These are phyloP conservation scores for Solanum verrucosum DNA, from an alignment of 257 asterid genomes.

Conservation along the genomic window DNA sequence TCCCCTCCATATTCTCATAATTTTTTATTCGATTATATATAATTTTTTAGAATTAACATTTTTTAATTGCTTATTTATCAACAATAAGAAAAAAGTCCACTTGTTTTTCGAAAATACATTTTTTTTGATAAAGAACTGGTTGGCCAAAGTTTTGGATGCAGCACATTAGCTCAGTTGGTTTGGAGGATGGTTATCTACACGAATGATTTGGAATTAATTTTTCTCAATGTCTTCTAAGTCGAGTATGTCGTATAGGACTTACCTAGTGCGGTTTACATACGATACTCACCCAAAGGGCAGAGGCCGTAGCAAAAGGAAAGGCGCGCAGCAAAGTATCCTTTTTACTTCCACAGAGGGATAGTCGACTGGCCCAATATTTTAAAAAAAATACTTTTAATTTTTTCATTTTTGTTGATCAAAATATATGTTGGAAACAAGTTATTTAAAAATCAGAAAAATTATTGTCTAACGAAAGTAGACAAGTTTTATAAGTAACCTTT, in stretches of 20 bases:
- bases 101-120: too few species aligned
- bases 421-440: not conserved
- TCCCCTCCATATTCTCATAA: not conserved
- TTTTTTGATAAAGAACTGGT: too few species aligned
- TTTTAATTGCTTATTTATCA: too few species aligned
- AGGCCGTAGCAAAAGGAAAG: not conserved
- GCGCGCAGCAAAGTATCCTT: not conserved
- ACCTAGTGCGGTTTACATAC: too few species aligned
- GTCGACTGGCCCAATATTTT: not conserved
- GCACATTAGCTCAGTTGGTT: not conserved
- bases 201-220: rapidly evolving
- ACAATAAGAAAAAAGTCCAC: too few species aligned
- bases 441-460: not conserved
- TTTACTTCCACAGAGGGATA: not conserved
- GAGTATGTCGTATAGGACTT: too few species aligned
- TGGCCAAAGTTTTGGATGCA: not conserved
- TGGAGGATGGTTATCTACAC: too few species aligned
- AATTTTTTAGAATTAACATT: not conserved
- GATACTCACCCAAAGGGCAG: too few species aligned
- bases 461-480: not conserved
- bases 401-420: not conserved
- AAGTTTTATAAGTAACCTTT: not conserved
- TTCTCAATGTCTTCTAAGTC: too few species aligned
- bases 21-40: not conserved
- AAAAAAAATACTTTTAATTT: not conserved